Percentiles rank a stretch among this genome's conserved stretches.
Evolutionary conservation across 306 rosid species (phyloP).

Genomic region (Elaeagnus macrophylla): DNA sequence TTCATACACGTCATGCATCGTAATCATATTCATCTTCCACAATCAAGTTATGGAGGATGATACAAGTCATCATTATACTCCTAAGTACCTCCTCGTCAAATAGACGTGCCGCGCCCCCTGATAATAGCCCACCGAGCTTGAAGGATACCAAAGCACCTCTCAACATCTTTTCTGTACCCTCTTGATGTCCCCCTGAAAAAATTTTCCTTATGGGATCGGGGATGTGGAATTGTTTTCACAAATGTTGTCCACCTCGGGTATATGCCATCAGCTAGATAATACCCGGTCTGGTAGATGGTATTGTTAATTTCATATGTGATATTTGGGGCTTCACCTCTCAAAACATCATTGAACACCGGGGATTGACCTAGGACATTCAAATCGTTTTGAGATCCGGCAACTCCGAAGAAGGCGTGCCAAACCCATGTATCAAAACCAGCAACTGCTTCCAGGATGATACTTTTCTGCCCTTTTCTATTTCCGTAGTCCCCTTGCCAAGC

Average conservation of each 20-base stretch:
- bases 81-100: neutral
- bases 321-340: neutral
- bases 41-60: conserved; percentile 8
- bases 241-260: neutral
- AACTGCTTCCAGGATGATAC: neutral
- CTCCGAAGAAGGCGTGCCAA: neutral
- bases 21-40: conserved; percentile 16
- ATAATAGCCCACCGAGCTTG: neutral
- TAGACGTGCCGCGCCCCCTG: neutral
- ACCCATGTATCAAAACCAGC: conserved; percentile 1
- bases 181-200: neutral
- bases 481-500: neutral
- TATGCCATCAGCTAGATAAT: conserved; percentile 1
- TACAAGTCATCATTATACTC: neutral
- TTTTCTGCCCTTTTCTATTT: neutral
- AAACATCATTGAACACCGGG: neutral
- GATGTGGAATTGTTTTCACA: neutral
- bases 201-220: neutral
- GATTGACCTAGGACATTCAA: neutral
- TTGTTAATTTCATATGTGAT: neutral
- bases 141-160: neutral
- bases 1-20: no score
- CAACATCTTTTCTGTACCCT: neutral
- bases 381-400: neutral
- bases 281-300: neutral